These are phyloP conservation scores for Diaporthe humulicola DNA, from an alignment of 2,329 filamentous ascomycete species.

Conservation along the genomic window DNA sequence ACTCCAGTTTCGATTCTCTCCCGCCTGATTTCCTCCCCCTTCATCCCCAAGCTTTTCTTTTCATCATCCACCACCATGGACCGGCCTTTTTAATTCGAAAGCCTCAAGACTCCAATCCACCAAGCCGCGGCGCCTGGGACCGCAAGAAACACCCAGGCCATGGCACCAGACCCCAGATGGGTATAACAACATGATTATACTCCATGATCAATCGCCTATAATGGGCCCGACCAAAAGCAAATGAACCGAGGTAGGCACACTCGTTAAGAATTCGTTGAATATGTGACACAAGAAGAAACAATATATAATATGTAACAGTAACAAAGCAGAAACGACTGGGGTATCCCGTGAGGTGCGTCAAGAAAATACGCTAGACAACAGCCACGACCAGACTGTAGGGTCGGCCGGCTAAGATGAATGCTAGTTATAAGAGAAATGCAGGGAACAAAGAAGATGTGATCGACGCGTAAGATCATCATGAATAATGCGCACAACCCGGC, in stretches of 20 bases:
- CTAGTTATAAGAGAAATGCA: neutral
- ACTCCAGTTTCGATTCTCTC: neutral
- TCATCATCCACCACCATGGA: neutral
- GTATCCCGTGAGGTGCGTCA: constrained; percentile 23
- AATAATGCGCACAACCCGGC: neutral
- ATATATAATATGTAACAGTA: constrained; percentile 24
- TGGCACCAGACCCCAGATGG: neutral
- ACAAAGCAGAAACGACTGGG: constrained; percentile 22
- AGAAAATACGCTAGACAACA: constrained; percentile 12
- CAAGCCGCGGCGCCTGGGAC: neutral
- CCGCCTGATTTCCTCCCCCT: no score
- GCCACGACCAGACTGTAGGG: neutral
- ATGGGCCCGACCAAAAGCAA: neutral
- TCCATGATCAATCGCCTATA: neutral
- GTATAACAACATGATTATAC: constrained; percentile 9
- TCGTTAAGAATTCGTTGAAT: neutral
- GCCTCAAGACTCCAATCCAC: neutral
- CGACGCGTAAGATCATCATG: constrained; percentile 16
- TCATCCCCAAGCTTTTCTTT: neutral
- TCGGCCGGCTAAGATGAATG: neutral
- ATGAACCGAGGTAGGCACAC: neutral
- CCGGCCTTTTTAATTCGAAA: no score
- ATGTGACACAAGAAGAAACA: constrained; percentile 11
- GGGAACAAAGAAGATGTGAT: constrained; percentile 7
- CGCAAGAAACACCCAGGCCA: neutral